phyloP scores from a whole-genome alignment of 768 basidiomycete genomes.

The Boletellus ananas region DNA sequence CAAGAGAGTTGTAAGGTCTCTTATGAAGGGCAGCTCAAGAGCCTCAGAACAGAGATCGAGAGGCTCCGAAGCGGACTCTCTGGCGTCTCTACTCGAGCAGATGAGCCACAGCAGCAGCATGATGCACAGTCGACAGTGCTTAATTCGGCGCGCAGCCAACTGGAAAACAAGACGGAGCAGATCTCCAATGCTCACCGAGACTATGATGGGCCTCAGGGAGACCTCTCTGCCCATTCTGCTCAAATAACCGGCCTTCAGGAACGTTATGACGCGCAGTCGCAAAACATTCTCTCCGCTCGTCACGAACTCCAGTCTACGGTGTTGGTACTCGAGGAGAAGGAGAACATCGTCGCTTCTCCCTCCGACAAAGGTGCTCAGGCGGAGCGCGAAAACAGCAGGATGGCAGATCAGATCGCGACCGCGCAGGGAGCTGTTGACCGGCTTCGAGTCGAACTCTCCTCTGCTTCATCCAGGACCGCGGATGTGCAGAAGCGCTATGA shows the following conservation, averaged over 20 bases:
- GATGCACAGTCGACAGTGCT: slow-evolving; percentile 3
- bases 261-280: not conserved
- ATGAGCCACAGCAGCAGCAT: not conserved
- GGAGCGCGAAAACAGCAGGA: not conserved
- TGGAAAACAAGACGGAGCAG: not conserved
- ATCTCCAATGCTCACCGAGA: not conserved
- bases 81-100: not conserved
- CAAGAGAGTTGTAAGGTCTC: too few relatives aligned
- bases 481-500: too few relatives aligned
- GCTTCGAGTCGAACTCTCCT: too few relatives aligned
- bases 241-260: not conserved
- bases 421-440: too few relatives aligned
- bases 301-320: not conserved
- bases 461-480: too few relatives aligned
- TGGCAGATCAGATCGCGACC: too few relatives aligned
- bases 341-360: not conserved
- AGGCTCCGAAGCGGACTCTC: not conserved
- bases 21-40: not conserved
- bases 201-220: not conserved
- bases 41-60: not conserved
- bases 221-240: not conserved
- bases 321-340: slow-evolving; percentile 1
- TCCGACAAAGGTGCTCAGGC: not conserved
- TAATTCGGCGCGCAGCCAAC: not conserved
- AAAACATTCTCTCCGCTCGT: not conserved